A percentile compares a stretch with the other conserved stretches of the same genome.
phyloP scores from a whole-genome alignment of 169 alveolate species.

The Cytauxzoon felis region DNA sequence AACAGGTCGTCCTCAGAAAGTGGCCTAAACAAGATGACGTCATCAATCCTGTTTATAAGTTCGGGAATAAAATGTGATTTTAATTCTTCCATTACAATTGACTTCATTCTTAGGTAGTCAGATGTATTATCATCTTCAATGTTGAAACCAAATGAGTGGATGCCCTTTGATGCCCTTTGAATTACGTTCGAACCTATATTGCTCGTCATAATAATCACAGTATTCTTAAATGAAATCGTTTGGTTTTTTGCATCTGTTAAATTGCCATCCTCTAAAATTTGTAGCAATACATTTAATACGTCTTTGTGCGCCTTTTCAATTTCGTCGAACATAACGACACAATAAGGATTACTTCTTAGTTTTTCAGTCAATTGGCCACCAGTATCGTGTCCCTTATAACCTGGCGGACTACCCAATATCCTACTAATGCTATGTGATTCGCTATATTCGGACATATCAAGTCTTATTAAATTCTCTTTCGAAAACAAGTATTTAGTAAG shows the following conservation, averaged over 20 bases:
- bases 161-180: slow-evolving; percentile 40
- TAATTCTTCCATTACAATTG: slow-evolving; percentile 47
- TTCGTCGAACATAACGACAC: slow-evolving; percentile 84
- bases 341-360: slow-evolving; percentile 42
- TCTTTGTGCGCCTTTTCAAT: slow-evolving; percentile 86
- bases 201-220: slow-evolving; percentile 82
- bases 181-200: slow-evolving; percentile 78
- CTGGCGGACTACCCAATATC: slow-evolving; percentile 89
- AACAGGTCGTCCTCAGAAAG: slow-evolving; percentile 47
- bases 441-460: slow-evolving; percentile 88
- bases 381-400: slow-evolving; percentile 85
- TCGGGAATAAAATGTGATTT: slow-evolving; percentile 69
- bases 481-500: slow-evolving; percentile 80
- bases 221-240: slow-evolving; percentile 79
- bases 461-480: slow-evolving; percentile 70
- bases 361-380: slow-evolving; percentile 83
- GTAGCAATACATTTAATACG: slow-evolving; percentile 75
- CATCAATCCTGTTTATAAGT: slow-evolving; percentile 73
- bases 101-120: slow-evolving; percentile 27
- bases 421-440: slow-evolving; percentile 84
- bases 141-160: slow-evolving; percentile 44
- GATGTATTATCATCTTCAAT: not conserved
- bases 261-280: slow-evolving; percentile 74
- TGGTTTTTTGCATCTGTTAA: slow-evolving; percentile 82
- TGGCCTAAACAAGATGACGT: slow-evolving; percentile 67